These are phyloP conservation scores for Pugionium dolabratum DNA, from an alignment of 345 rosid genomes.

Conservation along the genomic window DNA sequence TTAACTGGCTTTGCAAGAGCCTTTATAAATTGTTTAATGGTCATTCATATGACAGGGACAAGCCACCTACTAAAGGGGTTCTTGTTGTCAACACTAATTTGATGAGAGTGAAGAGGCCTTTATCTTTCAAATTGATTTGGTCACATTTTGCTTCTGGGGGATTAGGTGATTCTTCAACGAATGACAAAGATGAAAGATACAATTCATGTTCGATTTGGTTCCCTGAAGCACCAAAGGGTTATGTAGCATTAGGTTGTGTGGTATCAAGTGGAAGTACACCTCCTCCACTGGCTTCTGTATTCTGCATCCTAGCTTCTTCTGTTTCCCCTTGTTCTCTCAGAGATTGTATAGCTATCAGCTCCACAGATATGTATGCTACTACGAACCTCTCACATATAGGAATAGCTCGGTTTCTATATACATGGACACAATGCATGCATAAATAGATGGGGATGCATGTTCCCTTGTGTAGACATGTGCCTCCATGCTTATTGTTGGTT, in stretches of 20 bases:
- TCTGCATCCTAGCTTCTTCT: slow-evolving; percentile 73
- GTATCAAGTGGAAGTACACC: slow-evolving; percentile 65
- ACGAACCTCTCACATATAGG: slow-evolving; percentile 28
- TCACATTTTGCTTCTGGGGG: slow-evolving; percentile 49
- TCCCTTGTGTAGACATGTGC: slow-evolving; percentile 18
- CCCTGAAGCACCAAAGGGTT: slow-evolving; percentile 90
- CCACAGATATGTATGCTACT: slow-evolving; percentile 57
- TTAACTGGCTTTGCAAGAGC: neutral
- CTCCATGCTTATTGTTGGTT: slow-evolving; percentile 8
- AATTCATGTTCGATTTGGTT: slow-evolving; percentile 76
- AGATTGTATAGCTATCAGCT: slow-evolving; percentile 76
- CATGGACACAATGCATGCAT: slow-evolving; percentile 30
- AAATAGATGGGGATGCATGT: slow-evolving; percentile 17
- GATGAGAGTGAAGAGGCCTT: slow-evolving; percentile 76
- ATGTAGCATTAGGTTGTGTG: slow-evolving; percentile 86
- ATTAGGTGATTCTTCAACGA: slow-evolving; percentile 41
- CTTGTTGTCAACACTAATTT: slow-evolving; percentile 79
- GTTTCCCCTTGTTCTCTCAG: slow-evolving; percentile 87
- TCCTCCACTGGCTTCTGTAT: slow-evolving; percentile 69
- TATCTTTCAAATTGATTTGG: slow-evolving; percentile 79
- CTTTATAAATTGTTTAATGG: slow-evolving; percentile 29
- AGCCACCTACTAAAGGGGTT: slow-evolving; percentile 95
- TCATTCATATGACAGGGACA: slow-evolving; percentile 69
- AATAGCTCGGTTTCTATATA: slow-evolving; percentile 21
- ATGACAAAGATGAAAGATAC: slow-evolving; percentile 39